A percentile compares a stretch with the other conserved stretches of the same genome.
Evolutionary conservation across 306 rosid species (phyloP).

Genomic region (Hylodesmum podocarpum): DNA sequence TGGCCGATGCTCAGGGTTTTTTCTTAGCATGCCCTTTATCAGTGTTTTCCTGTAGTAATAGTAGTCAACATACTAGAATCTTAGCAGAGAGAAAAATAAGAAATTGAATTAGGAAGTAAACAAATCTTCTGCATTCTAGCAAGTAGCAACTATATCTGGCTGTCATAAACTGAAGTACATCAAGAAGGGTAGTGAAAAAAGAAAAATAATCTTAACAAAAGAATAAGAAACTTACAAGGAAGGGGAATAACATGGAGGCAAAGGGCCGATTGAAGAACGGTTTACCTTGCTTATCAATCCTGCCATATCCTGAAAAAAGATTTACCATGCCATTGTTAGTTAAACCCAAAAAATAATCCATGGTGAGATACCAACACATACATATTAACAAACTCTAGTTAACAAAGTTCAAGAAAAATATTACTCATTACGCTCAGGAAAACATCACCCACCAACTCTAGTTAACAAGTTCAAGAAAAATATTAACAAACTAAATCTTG

Average conservation of each 20-base stretch:
- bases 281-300: constrained; percentile 97
- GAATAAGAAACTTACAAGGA: constrained; percentile 66
- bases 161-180: constrained; percentile 1
- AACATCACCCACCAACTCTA: background rate
- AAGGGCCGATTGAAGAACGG: constrained; percentile 94
- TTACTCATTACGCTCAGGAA: too few relatives aligned
- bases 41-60: constrained; percentile 78
- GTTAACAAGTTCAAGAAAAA: background rate
- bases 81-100: constrained; percentile 7
- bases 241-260: constrained; percentile 95
- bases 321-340: constrained; percentile 27
- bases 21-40: constrained; percentile 96
- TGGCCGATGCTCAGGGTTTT: constrained; percentile 95
- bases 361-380: background rate
- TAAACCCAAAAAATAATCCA: constrained; percentile 17
- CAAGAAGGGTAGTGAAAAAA: constrained; percentile 5
- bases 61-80: constrained; percentile 18
- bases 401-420: constrained; percentile 1
- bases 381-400: background rate
- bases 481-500: constrained; percentile 1
- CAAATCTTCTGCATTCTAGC: constrained; percentile 7
- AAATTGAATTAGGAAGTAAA: constrained; percentile 4
- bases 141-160: background rate
- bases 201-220: constrained; percentile 24
- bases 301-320: constrained; percentile 91